Conservation (phyloP, 805 yeast genomes). For the Wickerhamomyces subpelliculosus region DNA sequence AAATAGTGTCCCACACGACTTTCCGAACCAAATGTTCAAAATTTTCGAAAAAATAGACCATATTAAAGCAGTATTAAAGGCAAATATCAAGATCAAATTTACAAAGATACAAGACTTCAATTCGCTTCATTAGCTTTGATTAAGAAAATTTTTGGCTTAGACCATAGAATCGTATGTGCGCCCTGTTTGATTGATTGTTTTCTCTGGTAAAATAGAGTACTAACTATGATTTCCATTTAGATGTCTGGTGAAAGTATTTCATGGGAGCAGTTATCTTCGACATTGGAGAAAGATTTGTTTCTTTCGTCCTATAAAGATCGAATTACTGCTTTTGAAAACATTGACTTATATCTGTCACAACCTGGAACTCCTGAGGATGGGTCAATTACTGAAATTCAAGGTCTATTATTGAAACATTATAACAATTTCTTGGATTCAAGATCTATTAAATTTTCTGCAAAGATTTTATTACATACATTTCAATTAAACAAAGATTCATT, state of each 20-base stretch:
- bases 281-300: slow-evolving; percentile 16
- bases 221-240: too few relatives aligned
- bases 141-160: neutral
- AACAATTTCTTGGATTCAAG: slow-evolving; percentile 7
- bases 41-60: neutral
- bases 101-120: neutral
- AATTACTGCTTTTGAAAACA: slow-evolving; percentile 15
- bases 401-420: slow-evolving; percentile 11
- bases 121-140: neutral
- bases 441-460: slow-evolving; percentile 5
- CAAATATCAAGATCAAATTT: neutral
- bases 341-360: slow-evolving; percentile 3
- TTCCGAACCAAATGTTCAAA: neutral
- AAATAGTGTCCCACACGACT: too few relatives aligned
- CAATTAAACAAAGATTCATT: slow-evolving; percentile 3
- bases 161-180: neutral
- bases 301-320: slow-evolving; percentile 14
- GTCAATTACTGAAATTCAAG: slow-evolving; percentile 13
- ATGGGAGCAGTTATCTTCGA: slow-evolving; percentile 17
- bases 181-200: neutral
- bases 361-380: slow-evolving; percentile 1
- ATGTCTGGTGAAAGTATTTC: slow-evolving; percentile 5
- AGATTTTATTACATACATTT: slow-evolving; percentile 11
- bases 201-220: too few relatives aligned
- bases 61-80: too few relatives aligned